Percentiles rank a stretch among this genome's conserved stretches.
Evolutionary conservation across 768 basidiomycete genomes (phyloP).

Genomic region (Boletales sp.): DNA sequence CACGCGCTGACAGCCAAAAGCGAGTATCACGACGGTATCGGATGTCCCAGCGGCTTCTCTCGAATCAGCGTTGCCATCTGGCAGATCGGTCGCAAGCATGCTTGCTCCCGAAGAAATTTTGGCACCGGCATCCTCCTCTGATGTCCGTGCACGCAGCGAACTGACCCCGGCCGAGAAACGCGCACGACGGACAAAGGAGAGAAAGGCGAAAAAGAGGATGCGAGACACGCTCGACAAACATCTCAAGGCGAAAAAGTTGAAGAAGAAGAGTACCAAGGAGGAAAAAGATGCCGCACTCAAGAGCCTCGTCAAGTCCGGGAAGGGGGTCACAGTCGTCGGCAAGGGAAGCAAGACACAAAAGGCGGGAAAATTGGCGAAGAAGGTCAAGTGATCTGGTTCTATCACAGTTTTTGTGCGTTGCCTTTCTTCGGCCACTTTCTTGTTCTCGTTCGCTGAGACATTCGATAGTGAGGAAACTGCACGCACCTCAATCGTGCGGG

Average conservation of each 20-base stretch:
- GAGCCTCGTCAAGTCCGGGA: constrained; percentile 78
- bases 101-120: constrained; percentile 94
- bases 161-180: constrained; percentile 84
- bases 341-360: constrained; percentile 48
- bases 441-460: not conserved
- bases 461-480: not conserved
- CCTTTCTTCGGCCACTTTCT: not conserved
- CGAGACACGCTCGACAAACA: constrained; percentile 61
- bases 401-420: constrained; percentile 1
- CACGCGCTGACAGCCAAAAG: constrained; percentile 65
- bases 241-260: constrained; percentile 36
- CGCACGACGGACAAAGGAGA: constrained; percentile 59
- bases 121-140: constrained; percentile 46
- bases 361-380: constrained; percentile 1
- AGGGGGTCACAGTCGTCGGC: constrained; percentile 85
- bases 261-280: constrained; percentile 53
- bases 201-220: constrained; percentile 69
- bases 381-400: constrained; percentile 22
- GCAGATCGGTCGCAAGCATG: constrained; percentile 69
- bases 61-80: constrained; percentile 89
- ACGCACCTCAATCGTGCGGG: not conserved
- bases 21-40: constrained; percentile 76
- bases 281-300: constrained; percentile 84
- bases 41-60: constrained; percentile 79
- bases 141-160: constrained; percentile 68